phyloP scores from a whole-genome alignment of 139 green algal genomes.

The Raphidocelis subcapitata region DNA sequence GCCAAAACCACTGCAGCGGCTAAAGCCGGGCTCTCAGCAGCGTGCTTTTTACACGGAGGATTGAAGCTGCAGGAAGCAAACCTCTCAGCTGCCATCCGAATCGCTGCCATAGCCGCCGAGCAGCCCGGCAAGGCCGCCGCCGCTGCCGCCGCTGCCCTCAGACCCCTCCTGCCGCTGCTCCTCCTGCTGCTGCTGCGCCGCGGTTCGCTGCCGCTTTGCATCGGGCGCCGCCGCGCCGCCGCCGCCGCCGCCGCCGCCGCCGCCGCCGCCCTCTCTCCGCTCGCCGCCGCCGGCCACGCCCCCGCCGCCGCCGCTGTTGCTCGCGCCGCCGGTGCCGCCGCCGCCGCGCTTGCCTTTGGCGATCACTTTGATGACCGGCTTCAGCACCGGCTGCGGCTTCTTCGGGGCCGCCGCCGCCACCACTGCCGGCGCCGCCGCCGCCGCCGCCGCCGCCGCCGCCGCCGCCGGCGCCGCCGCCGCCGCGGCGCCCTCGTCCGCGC shows the following conservation, averaged over 20 bases:
- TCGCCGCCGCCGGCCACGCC: background rate
- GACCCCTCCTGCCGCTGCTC: background rate
- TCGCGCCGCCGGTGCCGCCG: background rate
- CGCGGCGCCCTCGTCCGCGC: background rate
- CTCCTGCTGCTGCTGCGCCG: background rate
- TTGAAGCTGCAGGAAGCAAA: too few species aligned
- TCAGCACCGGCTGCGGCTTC: constrained; percentile 3
- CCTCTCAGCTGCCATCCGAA: too few species aligned
- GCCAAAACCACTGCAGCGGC: too few species aligned
- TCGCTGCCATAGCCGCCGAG: constrained; percentile 17
- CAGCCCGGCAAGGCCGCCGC: constrained; percentile 2
- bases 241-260: background rate
- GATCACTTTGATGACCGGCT: constrained; percentile 12
- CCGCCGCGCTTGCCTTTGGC: background rate
- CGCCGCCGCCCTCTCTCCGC: background rate
- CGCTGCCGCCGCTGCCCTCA: too few species aligned
- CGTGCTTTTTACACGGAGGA: too few species aligned
- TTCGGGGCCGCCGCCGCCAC: background rate
- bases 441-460: background rate
- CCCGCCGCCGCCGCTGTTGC: background rate
- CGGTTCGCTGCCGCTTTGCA: background rate
- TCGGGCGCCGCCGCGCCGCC: background rate
- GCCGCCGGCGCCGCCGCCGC: background rate
- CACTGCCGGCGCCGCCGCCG: constrained; percentile 1
- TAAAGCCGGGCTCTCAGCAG: too few species aligned